Conservation (phyloP, 345 rosid genomes). For the Draba incana region DNA sequence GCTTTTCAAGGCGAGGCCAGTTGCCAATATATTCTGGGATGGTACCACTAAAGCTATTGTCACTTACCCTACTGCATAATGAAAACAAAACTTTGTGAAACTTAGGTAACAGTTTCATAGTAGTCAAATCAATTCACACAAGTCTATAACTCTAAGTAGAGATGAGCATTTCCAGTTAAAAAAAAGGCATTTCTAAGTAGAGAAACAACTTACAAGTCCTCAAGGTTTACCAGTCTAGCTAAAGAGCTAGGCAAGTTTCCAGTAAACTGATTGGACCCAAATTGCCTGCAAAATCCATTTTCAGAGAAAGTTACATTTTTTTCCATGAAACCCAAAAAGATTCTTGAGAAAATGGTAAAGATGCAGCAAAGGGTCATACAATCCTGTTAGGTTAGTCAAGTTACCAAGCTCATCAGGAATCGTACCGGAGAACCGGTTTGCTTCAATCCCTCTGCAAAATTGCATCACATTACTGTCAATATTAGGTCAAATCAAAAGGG, state of each 20-base stretch:
- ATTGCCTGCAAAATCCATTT: conserved; percentile 37
- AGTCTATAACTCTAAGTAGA: too few species aligned
- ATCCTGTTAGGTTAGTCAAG: conserved; percentile 41
- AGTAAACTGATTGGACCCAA: conserved; percentile 49
- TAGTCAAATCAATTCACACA: too few species aligned
- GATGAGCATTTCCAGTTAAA: too few species aligned
- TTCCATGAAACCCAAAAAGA: too few species aligned
- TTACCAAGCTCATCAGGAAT: conserved; percentile 58
- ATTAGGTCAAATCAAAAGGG: not conserved
- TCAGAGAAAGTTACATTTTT: too few species aligned
- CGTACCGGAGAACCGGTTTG: conserved; percentile 52
- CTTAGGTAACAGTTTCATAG: too few species aligned
- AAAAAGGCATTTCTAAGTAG: not conserved
- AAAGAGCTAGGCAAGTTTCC: conserved; percentile 48
- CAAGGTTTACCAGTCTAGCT: conserved; percentile 38
- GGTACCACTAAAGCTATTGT: conserved; percentile 66
- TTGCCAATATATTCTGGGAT: conserved; percentile 62
- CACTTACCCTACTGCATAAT: conserved; percentile 62
- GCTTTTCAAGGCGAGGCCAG: conserved; percentile 52
- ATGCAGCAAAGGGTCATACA: conserved; percentile 42
- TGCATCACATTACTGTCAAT: not conserved
- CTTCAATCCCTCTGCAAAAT: conserved; percentile 50
- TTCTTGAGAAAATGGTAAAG: too few species aligned
- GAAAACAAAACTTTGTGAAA: too few species aligned
- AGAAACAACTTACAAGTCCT: conserved; percentile 12